A percentile compares a stretch with the other conserved stretches of the same genome.
Evolutionary conservation across 2,329 filamentous ascomycete species (phyloP).

Genomic region (Diatrype stigma): DNA sequence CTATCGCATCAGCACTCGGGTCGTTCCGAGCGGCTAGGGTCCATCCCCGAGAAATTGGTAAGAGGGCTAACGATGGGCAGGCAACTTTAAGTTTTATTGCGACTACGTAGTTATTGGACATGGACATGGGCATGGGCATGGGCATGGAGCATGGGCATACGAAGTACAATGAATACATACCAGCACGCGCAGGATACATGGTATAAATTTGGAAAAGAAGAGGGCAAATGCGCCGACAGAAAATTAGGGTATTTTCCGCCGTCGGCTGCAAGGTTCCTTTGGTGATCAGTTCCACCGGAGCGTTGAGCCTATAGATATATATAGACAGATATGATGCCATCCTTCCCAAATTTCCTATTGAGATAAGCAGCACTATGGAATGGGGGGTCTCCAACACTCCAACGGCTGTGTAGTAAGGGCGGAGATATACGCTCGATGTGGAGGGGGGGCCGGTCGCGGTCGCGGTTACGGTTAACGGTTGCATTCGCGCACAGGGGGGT

Average conservation of each 20-base stretch:
- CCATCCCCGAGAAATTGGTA: neutral
- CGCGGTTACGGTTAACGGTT: no score
- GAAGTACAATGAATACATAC: no score
- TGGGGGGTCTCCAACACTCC: neutral
- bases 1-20: neutral
- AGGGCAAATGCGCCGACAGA: neutral
- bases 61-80: neutral
- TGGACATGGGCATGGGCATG: no score
- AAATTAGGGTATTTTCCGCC: neutral
- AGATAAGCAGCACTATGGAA: no score
- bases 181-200: no score
- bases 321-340: no score
- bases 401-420: neutral
- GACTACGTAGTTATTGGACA: neutral
- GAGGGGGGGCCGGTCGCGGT: neutral
- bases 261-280: neutral
- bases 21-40: neutral
- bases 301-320: neutral
- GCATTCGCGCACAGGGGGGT: neutral
- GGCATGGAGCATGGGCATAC: no score
- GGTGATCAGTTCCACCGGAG: neutral
- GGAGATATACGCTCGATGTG: neutral
- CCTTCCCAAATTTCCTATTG: no score
- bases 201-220: no score
- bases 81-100: neutral